Conservation (phyloP, 2,329 filamentous ascomycete genomes). For the Penicillium fuscoglaucum region DNA sequence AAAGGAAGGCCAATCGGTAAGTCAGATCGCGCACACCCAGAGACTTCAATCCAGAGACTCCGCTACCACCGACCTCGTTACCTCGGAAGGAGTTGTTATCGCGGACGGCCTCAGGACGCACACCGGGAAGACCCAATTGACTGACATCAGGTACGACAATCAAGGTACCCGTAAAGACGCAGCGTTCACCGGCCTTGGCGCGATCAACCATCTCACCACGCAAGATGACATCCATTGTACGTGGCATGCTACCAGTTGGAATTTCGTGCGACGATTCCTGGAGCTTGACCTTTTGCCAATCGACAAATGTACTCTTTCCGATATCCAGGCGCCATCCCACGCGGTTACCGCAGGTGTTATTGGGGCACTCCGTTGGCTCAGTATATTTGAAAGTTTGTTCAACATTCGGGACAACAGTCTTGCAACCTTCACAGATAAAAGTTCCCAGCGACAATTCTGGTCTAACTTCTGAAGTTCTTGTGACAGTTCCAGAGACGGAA, state of each 20-base stretch:
- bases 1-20: slow-evolving; percentile 92
- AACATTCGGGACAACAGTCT: slow-evolving; percentile 80
- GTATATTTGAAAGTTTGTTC: slow-evolving; percentile 98
- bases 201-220: slow-evolving; percentile 97
- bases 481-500: slow-evolving; percentile 95
- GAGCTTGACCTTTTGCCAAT: slow-evolving; percentile 98
- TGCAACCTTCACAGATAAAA: slow-evolving; percentile 87
- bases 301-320: slow-evolving; percentile 92
- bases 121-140: slow-evolving; percentile 85
- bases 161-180: slow-evolving; percentile 92
- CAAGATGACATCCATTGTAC: slow-evolving; percentile 95
- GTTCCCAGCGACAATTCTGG: slow-evolving; percentile 91
- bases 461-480: slow-evolving; percentile 92
- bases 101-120: slow-evolving; percentile 77
- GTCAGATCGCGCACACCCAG: slow-evolving; percentile 93
- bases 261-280: slow-evolving; percentile 99
- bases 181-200: slow-evolving; percentile 96
- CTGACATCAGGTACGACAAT: slow-evolving; percentile 98
- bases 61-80: slow-evolving; percentile 77
- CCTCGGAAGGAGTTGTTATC: slow-evolving; percentile 76
- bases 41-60: slow-evolving; percentile 84
- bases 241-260: slow-evolving; percentile 95
- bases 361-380: slow-evolving; percentile 93
- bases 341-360: slow-evolving; percentile 81
- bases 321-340: slow-evolving; percentile 97